Conservation (phyloP, 805 yeast genomes). For the Spathaspora hagerdaliae region DNA sequence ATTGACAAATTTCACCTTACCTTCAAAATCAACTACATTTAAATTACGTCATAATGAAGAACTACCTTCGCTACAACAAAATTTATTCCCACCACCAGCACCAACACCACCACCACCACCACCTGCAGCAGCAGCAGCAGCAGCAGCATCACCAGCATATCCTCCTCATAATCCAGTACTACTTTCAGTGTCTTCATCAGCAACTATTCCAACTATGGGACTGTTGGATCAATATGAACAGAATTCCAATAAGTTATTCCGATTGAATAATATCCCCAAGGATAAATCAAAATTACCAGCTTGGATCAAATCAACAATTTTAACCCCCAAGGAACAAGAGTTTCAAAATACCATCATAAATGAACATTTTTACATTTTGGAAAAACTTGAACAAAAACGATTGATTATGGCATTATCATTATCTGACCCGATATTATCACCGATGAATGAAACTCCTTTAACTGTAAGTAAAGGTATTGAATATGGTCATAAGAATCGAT, state of each 20-base stretch:
- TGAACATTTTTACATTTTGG: constrained; percentile 57
- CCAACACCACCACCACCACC: neutral
- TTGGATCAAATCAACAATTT: constrained; percentile 19
- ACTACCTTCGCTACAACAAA: neutral
- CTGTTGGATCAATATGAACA: neutral
- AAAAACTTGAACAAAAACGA: constrained; percentile 65
- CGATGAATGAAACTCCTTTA: constrained; percentile 22
- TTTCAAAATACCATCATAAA: constrained; percentile 13
- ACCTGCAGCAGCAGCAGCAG: neutral
- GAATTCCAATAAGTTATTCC: constrained; percentile 7
- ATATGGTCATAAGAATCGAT: constrained; percentile 75
- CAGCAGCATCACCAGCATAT: neutral
- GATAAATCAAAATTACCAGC: constrained; percentile 21
- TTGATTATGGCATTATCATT: constrained; percentile 39
- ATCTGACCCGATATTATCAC: neutral
- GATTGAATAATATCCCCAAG: constrained; percentile 11
- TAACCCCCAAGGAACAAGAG: constrained; percentile 1
- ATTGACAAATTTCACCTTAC: neutral
- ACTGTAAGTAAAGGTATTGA: constrained; percentile 73
- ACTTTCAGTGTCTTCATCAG: neutral
- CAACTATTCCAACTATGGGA: neutral
- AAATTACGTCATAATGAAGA: constrained; percentile 53
- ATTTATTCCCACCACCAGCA: neutral
- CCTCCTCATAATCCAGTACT: neutral
- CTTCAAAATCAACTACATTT: constrained; percentile 17